Evolutionary conservation across 805 yeast genomes (phyloP).

Genomic region (Candida takata): DNA sequence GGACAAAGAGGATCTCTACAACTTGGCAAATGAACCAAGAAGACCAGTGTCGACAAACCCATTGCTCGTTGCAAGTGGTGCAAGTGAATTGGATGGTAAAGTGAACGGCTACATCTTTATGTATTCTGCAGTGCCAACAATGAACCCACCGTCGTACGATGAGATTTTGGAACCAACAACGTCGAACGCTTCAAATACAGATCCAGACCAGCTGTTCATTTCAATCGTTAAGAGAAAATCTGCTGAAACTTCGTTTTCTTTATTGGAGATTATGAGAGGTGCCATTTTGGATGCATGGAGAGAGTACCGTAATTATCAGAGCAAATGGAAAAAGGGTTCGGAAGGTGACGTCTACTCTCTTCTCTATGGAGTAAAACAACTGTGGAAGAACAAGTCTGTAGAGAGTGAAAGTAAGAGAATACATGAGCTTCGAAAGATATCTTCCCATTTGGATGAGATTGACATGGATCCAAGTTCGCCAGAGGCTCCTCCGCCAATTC

Average conservation of each 20-base stretch:
- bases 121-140: slow-evolving; percentile 61
- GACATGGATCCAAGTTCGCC: slow-evolving; percentile 31
- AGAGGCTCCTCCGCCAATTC: slow-evolving; percentile 53
- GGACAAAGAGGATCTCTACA: slow-evolving; percentile 50
- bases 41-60: slow-evolving; percentile 60
- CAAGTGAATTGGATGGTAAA: slow-evolving; percentile 67
- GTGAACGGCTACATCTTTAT: slow-evolving; percentile 70
- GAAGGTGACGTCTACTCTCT: slow-evolving; percentile 64
- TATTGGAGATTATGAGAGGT: slow-evolving; percentile 39
- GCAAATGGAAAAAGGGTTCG: slow-evolving; percentile 53
- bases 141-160: slow-evolving; percentile 53
- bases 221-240: slow-evolving; percentile 11
- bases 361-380: slow-evolving; percentile 46
- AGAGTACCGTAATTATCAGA: slow-evolving; percentile 50
- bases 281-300: slow-evolving; percentile 70
- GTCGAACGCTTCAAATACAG: slow-evolving; percentile 3
- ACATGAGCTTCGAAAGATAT: slow-evolving; percentile 25
- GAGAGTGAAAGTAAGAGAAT: slow-evolving; percentile 26
- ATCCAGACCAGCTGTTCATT: slow-evolving; percentile 9
- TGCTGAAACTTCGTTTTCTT: slow-evolving; percentile 14
- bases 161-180: slow-evolving; percentile 14
- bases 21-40: slow-evolving; percentile 57
- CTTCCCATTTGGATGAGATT: slow-evolving; percentile 26
- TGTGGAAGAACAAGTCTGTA: slow-evolving; percentile 41
- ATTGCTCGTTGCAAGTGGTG: slow-evolving; percentile 68